Conservation (phyloP, 345 rosid species). For the Excoecaria cochinchinensis region DNA sequence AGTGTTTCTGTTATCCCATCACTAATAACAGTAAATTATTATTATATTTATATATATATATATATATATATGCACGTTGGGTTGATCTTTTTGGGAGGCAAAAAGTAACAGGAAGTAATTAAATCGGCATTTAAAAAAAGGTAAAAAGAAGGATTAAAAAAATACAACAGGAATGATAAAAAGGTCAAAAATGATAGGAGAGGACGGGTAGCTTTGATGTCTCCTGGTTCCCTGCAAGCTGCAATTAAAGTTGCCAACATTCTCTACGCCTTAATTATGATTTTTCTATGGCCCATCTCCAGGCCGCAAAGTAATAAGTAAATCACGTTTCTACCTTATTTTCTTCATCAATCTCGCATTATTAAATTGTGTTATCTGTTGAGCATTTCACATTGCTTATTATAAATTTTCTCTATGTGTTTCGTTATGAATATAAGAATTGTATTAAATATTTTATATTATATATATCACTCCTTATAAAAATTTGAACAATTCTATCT, state of each 20-base stretch:
- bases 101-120: neutral
- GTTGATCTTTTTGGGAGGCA: neutral
- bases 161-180: neutral
- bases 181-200: neutral
- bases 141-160: neutral
- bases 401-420: no score
- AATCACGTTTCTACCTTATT: neutral
- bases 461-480: no score
- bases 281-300: conserved; percentile 1
- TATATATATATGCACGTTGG: neutral
- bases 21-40: neutral
- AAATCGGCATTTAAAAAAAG: neutral
- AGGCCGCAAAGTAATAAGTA: conserved; percentile 8
- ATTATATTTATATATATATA: no score
- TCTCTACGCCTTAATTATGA: neutral
- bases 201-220: conserved; percentile 25
- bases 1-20: neutral
- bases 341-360: neutral
- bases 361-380: no score
- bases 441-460: no score
- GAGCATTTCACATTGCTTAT: no score
- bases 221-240: conserved; percentile 41
- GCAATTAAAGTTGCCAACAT: conserved; percentile 25
- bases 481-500: no score
- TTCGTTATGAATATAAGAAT: no score